Evolutionary conservation across 2,329 filamentous ascomycete species (phyloP).

Genomic region (Lomentospora prolificans): DNA sequence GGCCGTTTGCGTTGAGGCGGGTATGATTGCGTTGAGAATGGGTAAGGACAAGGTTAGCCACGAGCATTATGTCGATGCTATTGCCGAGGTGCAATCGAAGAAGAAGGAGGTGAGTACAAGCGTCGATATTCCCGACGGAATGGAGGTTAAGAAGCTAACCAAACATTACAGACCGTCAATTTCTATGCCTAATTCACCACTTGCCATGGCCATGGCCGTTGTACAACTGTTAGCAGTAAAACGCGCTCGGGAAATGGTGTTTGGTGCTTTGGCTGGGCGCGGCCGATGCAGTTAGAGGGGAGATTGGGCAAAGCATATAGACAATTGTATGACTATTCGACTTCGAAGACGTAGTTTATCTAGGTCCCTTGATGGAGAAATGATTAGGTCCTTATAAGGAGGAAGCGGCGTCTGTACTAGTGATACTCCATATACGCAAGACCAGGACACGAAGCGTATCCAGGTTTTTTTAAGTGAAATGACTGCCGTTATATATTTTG

Average conservation of each 20-base stretch:
- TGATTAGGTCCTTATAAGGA: background rate
- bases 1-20: conserved; percentile 96
- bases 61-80: conserved; percentile 98
- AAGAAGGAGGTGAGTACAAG: conserved; percentile 68
- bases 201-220: background rate
- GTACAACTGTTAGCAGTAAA: background rate
- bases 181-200: conserved; percentile 37
- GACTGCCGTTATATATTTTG: background rate
- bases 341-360: background rate
- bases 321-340: conserved; percentile 9
- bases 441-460: too few species aligned
- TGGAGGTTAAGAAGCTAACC: conserved; percentile 10
- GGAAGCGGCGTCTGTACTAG: background rate
- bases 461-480: background rate
- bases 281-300: background rate
- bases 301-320: conserved; percentile 3
- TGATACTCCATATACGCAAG: background rate
- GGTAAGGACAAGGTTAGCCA: conserved; percentile 96
- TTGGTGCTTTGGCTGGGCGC: background rate
- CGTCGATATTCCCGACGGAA: background rate
- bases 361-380: background rate
- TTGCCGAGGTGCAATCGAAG: conserved; percentile 88
- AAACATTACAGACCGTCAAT: conserved; percentile 40
- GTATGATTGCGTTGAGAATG: conserved; percentile 93
- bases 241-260: conserved; percentile 1